Evolutionary conservation across 108 stramenopile genomes (phyloP).

Genomic region (Skeletonema marinoi): DNA sequence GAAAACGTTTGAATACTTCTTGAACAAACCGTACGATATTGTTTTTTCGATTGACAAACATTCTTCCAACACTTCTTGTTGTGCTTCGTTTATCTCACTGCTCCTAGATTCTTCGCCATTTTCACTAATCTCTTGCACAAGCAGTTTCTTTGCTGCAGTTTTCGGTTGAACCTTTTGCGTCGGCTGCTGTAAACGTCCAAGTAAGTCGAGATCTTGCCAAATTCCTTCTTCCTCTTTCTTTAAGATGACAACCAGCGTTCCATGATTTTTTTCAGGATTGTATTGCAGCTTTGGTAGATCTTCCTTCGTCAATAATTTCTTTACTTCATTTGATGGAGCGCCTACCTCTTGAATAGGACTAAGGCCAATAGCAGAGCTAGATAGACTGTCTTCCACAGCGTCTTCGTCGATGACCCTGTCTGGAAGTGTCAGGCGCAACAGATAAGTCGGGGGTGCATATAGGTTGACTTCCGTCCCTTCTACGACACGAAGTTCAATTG

Average conservation of each 20-base stretch:
- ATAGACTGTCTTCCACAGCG: conserved; percentile 23
- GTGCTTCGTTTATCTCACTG: conserved; percentile 14
- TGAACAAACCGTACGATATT: conserved; percentile 71
- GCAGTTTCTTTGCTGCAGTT: conserved; percentile 4
- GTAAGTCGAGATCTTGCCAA: conserved; percentile 75
- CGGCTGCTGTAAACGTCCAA: conserved; percentile 71
- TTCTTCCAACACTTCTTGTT: conserved; percentile 17
- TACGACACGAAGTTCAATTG: conserved; percentile 56
- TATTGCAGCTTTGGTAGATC: conserved; percentile 49
- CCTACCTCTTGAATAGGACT: not conserved
- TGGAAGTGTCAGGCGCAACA: conserved; percentile 66
- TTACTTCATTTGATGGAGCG: not conserved
- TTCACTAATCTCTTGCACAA: conserved; percentile 17
- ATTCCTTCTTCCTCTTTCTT: conserved; percentile 62
- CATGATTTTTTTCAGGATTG: conserved; percentile 47
- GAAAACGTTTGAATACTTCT: conserved; percentile 73
- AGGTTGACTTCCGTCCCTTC: conserved; percentile 69
- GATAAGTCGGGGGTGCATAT: conserved; percentile 67
- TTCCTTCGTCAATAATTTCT: conserved; percentile 30
- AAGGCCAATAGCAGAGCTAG: not conserved
- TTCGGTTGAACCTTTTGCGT: conserved; percentile 4
- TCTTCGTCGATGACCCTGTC: conserved; percentile 44
- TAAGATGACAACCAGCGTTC: conserved; percentile 36
- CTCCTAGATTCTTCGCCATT: conserved; percentile 6
- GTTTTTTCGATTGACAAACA: conserved; percentile 20